Base-by-base conservation (phyloP, 208 protist genomes). In the Spongospora subterranea region DNA sequence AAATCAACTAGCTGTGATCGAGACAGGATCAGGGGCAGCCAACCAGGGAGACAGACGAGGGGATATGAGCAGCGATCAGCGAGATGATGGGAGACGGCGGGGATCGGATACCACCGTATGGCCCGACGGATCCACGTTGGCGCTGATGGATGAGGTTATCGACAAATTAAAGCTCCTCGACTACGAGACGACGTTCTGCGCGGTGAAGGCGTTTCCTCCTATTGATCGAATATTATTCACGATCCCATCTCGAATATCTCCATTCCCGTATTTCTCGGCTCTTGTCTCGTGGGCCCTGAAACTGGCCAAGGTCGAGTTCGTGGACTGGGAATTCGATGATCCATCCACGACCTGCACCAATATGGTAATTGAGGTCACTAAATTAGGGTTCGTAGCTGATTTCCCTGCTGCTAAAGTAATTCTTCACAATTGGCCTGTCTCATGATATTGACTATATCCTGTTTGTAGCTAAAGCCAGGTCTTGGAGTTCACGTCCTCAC, bases 251-350 rank as follows among this genome's bases (percentile, higher is more conserved):
- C 6, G n/a, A 13, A 43, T 82, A 6, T 82, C 71, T 20, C 71
- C 71, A 43, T 82, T 82, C n/a, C 71, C 71, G 6, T 82, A n/a
- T n/a, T 82, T 82, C n/a, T 6, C 71, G 6, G 71, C 71, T 35
- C 17, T 82, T 20, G 40, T 43, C 35, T 6, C 71, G 13, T 82
- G 71, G 71, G 71, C 71, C 17, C 71, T 82, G 11, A 82, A 82
- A 82, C 6, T 82, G 17, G 6, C 17, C n/a, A 6, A 82, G 35
- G 71, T 35, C 71, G 71, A 82, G 6, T 82, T 82, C n/a, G 17
- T 82, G 17, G 71, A 82, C n/a, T 82, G 71, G 71, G 71, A 82
- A n/a, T 82, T 82, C 40, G 71, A 82, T 43, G 71, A 82, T 43
- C 71, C 71, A 43, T 82, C 71, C 6, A 82, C 71, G 17, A n/a